Evolutionary conservation across 2,329 filamentous ascomycete species (phyloP).

Genomic region (Botrytis fragariae): DNA sequence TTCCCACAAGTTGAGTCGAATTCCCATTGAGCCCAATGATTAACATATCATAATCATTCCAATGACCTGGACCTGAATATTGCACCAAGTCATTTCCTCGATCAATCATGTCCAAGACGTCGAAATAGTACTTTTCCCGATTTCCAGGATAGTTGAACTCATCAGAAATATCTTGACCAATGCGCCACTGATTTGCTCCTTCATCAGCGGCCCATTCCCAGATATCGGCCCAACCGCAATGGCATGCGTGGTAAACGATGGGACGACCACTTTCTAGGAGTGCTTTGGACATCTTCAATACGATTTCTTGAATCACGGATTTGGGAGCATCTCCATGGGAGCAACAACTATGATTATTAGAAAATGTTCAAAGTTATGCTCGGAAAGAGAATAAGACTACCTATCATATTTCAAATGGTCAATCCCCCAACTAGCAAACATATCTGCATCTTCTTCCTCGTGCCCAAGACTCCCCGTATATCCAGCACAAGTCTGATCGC

Average conservation of each 20-base stretch:
- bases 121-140: constrained; percentile 30
- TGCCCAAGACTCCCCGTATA: constrained; percentile 52
- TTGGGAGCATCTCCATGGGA: constrained; percentile 5
- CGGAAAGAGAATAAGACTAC: constrained; percentile 39
- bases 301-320: neutral
- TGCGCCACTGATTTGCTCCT: constrained; percentile 50
- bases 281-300: constrained; percentile 14
- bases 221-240: constrained; percentile 46
- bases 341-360: neutral
- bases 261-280: constrained; percentile 41
- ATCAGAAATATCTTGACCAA: constrained; percentile 45
- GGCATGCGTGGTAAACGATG: constrained; percentile 53
- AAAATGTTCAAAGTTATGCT: too few species aligned
- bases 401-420: constrained; percentile 61
- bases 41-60: constrained; percentile 43
- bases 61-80: constrained; percentile 48
- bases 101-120: constrained; percentile 45
- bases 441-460: constrained; percentile 56
- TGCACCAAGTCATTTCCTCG: constrained; percentile 48
- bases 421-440: constrained; percentile 57
- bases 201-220: constrained; percentile 44
- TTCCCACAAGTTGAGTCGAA: constrained; percentile 44
- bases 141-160: constrained; percentile 33
- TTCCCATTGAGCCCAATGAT: constrained; percentile 32
- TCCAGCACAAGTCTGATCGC: constrained; percentile 36